phyloP scores from a whole-genome alignment of 805 yeast species.

The Candida sanyiensis region DNA sequence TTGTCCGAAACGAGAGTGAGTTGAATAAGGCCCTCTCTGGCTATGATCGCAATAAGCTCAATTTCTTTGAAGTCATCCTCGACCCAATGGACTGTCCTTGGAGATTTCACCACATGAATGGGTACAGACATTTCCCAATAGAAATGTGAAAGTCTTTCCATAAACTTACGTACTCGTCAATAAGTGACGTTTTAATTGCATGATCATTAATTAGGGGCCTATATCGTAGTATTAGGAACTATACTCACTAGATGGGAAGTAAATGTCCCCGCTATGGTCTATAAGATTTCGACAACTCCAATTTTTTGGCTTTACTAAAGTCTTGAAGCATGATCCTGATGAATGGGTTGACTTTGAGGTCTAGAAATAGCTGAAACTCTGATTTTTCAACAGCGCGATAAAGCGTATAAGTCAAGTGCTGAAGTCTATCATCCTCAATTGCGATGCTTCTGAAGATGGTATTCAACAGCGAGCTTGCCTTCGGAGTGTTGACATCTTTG shows the following conservation, averaged over 20 bases:
- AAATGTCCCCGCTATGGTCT: too few species aligned
- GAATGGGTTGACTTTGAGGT: slow-evolving; percentile 18
- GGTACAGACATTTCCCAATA: slow-evolving; percentile 23
- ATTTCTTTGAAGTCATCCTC: slow-evolving; percentile 55
- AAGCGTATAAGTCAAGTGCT: slow-evolving; percentile 8
- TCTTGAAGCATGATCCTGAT: too few species aligned
- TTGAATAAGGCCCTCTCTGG: slow-evolving; percentile 29
- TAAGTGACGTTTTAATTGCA: neutral
- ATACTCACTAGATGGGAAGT: too few species aligned
- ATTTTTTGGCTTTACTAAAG: too few species aligned
- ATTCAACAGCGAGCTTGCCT: slow-evolving; percentile 10
- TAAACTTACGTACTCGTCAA: neutral
- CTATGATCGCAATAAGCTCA: slow-evolving; percentile 30
- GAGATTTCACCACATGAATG: slow-evolving; percentile 45
- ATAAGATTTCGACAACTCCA: too few species aligned
- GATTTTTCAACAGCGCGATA: slow-evolving; percentile 11
- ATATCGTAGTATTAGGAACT: too few species aligned
- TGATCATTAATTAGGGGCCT: too few species aligned
- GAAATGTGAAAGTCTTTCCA: neutral
- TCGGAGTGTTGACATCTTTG: slow-evolving; percentile 6
- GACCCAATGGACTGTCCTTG: slow-evolving; percentile 60
- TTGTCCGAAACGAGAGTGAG: slow-evolving; percentile 36
- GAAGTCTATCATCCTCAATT: slow-evolving; percentile 10
- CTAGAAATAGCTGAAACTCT: slow-evolving; percentile 14
- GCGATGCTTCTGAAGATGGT: slow-evolving; percentile 19